Percentiles rank a stretch among this genome's conserved stretches.
phyloP scores from a whole-genome alignment of 176 grass and related monocot genomes.

The Dendrocalamus sinicus region DNA sequence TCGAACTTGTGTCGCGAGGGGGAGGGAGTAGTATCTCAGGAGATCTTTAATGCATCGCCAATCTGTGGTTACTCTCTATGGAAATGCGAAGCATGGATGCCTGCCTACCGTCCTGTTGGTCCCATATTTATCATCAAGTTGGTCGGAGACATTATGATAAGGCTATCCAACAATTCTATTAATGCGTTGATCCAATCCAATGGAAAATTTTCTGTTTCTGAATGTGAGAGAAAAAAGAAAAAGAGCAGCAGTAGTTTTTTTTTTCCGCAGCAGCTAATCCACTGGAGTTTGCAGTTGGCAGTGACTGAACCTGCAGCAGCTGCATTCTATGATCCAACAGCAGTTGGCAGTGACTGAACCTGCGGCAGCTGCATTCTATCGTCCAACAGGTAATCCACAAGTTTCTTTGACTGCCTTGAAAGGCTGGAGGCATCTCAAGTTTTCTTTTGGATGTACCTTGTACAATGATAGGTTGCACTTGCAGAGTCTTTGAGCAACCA shows the following conservation, averaged over 20 bases:
- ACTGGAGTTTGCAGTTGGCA: not conserved
- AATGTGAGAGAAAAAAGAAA: not conserved
- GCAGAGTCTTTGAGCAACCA: not conserved
- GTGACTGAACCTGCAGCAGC: not conserved
- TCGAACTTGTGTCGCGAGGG: too few species aligned
- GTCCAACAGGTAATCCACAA: not conserved
- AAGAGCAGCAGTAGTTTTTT: not conserved
- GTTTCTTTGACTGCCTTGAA: constrained; percentile 28
- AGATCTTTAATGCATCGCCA: not conserved
- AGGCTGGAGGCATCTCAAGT: not conserved
- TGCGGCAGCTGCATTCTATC: not conserved
- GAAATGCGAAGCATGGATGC: not conserved
- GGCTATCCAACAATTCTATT: not conserved
- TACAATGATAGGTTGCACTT: constrained; percentile 25
- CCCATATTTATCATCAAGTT: constrained; percentile 40
- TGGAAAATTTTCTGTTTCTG: not conserved
- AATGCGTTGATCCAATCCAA: not conserved
- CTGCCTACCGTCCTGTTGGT: not conserved
- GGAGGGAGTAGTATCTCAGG: not conserved
- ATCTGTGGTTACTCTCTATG: not conserved
- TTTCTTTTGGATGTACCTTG: constrained; percentile 26
- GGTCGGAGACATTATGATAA: constrained; percentile 27
- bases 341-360: not conserved
- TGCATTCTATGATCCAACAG: not conserved
- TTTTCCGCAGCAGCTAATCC: not conserved